Percentiles rank a stretch among this genome's conserved stretches.
Evolutionary conservation across 345 rosid genomes (phyloP).

Genomic region (Bruguiera sexangula): DNA sequence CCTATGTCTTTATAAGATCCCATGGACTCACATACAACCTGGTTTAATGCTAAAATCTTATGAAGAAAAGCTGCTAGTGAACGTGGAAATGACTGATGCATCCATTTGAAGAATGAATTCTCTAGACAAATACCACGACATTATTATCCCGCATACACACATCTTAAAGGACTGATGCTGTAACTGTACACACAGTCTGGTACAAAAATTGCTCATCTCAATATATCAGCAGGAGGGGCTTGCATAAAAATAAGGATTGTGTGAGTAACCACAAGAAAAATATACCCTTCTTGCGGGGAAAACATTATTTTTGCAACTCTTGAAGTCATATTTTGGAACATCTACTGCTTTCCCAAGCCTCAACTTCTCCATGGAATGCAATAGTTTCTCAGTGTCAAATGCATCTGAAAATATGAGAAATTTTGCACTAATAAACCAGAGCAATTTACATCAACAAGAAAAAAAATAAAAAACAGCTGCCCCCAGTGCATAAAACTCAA

Average conservation of each 20-base stretch:
- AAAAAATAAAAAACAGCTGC: background rate
- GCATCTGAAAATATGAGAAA: slow-evolving; percentile 62
- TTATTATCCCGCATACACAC: background rate
- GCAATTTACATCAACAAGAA: background rate
- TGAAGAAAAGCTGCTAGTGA: background rate
- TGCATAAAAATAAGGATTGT: background rate
- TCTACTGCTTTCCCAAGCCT: slow-evolving; percentile 89
- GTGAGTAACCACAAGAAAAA: slow-evolving; percentile 1
- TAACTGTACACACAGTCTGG: background rate
- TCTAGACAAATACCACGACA: background rate
- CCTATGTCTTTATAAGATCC: background rate
- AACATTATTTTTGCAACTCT: slow-evolving; percentile 51
- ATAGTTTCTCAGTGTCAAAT: slow-evolving; percentile 73
- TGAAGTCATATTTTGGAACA: slow-evolving; percentile 89
- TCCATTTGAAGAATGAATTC: background rate
- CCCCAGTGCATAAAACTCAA: slow-evolving; percentile 1
- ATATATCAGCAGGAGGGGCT: background rate
- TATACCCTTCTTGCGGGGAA: slow-evolving; percentile 33
- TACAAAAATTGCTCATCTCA: background rate
- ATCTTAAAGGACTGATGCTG: background rate
- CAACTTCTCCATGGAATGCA: slow-evolving; percentile 78
- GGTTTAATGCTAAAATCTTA: background rate
- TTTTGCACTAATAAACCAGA: slow-evolving; percentile 16
- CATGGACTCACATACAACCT: background rate
- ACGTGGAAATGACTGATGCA: background rate